phyloP scores from a whole-genome alignment of 2,329 filamentous ascomycete species.

The Curvularia hawaiiensis region DNA sequence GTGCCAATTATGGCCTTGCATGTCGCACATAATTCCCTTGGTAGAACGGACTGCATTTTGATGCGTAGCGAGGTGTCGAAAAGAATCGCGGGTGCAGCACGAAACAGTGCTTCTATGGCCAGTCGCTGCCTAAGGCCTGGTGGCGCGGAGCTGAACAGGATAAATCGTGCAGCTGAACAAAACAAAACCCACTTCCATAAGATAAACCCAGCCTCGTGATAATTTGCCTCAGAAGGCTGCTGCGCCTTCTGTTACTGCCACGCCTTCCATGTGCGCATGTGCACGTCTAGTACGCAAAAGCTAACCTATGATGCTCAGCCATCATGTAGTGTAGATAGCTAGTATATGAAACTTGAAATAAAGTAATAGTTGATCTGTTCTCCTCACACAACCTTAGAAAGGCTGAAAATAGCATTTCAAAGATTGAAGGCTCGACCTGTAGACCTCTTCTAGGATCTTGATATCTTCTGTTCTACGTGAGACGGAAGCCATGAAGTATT shows the following conservation, averaged over 20 bases:
- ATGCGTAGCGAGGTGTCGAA: neutral
- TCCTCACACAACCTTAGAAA: neutral
- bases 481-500: neutral
- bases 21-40: neutral
- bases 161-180: no score
- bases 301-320: no score
- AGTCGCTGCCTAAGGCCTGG: neutral
- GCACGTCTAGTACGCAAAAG: no score
- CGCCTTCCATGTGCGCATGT: no score
- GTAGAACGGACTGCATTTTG: neutral
- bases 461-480: neutral
- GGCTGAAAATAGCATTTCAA: neutral
- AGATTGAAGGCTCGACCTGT: neutral
- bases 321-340: neutral
- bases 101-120: neutral
- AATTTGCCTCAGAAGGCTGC: neutral
- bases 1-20: neutral
- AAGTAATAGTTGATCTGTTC: neutral
- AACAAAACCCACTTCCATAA: neutral
- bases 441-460: neutral
- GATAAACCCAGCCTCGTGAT: neutral
- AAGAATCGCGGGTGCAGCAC: neutral
- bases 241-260: neutral
- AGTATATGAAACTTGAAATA: neutral
- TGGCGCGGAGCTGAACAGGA: no score